Evolutionary conservation across 257 asterid genomes (phyloP).

Genomic region (Nicotiana paniculata): DNA sequence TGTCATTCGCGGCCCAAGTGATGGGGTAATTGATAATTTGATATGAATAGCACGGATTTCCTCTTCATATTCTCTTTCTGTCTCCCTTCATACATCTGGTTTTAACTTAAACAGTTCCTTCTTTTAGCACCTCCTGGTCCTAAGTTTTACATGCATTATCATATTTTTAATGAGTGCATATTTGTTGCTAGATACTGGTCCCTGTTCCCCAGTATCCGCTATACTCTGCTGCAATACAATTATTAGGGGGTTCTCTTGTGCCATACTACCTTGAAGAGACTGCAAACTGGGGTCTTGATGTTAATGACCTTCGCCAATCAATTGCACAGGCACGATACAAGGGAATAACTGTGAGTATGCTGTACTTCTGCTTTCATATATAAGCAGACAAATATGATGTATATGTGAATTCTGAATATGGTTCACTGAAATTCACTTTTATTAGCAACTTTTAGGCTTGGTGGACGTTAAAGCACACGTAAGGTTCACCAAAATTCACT

Average conservation of each 20-base stretch:
- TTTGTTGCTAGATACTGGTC: slow-evolving; percentile 58
- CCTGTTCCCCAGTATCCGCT: slow-evolving; percentile 99
- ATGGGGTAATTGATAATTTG: slow-evolving; percentile 57
- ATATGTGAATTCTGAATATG: neutral
- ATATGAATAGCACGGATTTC: neutral
- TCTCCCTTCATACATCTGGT: neutral
- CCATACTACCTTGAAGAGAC: slow-evolving; percentile 98
- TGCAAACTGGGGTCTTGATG: slow-evolving; percentile 96
- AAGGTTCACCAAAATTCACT: neutral
- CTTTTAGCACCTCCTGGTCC: neutral
- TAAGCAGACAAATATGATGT: neutral
- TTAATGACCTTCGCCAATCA: slow-evolving; percentile 71
- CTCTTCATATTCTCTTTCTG: neutral
- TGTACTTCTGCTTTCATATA: neutral
- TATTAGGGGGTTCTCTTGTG: slow-evolving; percentile 85
- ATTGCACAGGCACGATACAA: slow-evolving; percentile 79
- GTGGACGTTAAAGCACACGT: neutral
- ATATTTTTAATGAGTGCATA: slow-evolving; percentile 4
- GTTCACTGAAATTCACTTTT: neutral
- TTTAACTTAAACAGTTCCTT: neutral
- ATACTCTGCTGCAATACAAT: slow-evolving; percentile 84
- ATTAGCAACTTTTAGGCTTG: neutral
- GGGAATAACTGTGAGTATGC: slow-evolving; percentile 68
- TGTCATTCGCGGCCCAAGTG: slow-evolving; percentile 54
- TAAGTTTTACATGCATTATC: neutral